These are phyloP conservation scores for Hypoxylon perforatum DNA, from an alignment of 495 filamentous ascomycete species.

Conservation along the genomic window DNA sequence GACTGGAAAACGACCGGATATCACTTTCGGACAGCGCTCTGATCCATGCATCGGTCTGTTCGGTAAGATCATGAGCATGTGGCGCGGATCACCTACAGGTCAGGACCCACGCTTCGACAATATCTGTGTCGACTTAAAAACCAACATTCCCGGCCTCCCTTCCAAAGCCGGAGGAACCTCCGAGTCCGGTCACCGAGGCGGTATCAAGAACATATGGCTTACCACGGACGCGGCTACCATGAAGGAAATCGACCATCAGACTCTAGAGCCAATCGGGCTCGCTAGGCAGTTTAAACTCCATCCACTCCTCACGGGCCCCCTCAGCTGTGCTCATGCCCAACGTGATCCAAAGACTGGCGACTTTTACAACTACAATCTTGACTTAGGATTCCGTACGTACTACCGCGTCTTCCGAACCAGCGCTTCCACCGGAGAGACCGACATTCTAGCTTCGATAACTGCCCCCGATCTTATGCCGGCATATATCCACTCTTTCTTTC, in stretches of 20 bases:
- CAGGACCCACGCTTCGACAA: slow-evolving; percentile 56
- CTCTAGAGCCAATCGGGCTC: slow-evolving; percentile 74
- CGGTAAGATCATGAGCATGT: slow-evolving; percentile 71
- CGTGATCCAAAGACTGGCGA: slow-evolving; percentile 77
- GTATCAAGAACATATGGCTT: slow-evolving; percentile 63
- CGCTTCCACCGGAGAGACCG: slow-evolving; percentile 69
- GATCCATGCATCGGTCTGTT: slow-evolving; percentile 79
- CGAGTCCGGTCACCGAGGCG: slow-evolving; percentile 39
- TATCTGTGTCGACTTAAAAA: slow-evolving; percentile 69
- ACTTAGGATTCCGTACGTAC: slow-evolving; percentile 44
- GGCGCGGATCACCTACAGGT: slow-evolving; percentile 35
- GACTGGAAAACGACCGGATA: slow-evolving; percentile 56
- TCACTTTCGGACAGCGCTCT: slow-evolving; percentile 70
- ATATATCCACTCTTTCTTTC: slow-evolving; percentile 80
- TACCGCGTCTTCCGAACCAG: slow-evolving; percentile 76
- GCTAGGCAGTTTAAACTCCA: slow-evolving; percentile 69
- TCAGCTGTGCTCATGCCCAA: slow-evolving; percentile 75
- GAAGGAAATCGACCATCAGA: slow-evolving; percentile 72
- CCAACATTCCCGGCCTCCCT: slow-evolving; percentile 65
- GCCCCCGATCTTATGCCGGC: slow-evolving; percentile 58
- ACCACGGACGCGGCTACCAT: slow-evolving; percentile 69
- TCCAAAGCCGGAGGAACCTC: slow-evolving; percentile 20
- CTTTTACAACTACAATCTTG: slow-evolving; percentile 82
- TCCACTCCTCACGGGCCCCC: slow-evolving; percentile 70
- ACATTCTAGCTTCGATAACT: slow-evolving; percentile 74